Base-by-base conservation (phyloP, 2,329 filamentous ascomycete genomes). In the Colletotrichum simmondsii region DNA sequence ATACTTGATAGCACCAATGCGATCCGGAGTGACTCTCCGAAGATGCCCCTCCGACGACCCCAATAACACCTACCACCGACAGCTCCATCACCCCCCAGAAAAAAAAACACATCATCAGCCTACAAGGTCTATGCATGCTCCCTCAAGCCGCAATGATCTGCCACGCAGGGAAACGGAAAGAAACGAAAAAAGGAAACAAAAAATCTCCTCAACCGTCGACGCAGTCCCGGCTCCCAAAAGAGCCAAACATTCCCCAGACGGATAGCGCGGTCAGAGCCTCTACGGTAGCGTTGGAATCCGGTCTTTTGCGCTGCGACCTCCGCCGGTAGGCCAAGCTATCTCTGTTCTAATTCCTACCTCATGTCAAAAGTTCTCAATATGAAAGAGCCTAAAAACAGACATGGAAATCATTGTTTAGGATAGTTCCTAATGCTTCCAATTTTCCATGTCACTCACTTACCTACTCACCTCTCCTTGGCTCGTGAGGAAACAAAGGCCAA, bases 61-160 rank as follows among this genome's bases (percentile, higher is more conserved):
- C 49, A 73, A 65, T 37, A 35, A 61, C 66, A 73, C 67, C 37
- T 19, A 49, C 42, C 6, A 16, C 37, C 12, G 12, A 60, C 19
- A 46, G 37, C 46, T n/a, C 12, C 14, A 37, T 35, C 8, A 11
- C 4, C 42, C 22, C 26, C 22, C 24, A 11, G 30, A 32, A 28
- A 28, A 28, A 24, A n/a, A 37, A 54, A 54, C 42, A 49, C 42
- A n/a, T n/a, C 16, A 11, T n/a, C 42, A 46, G 19, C 3, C 22
- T 63, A 10, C 69, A 35, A 60, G 65, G 59, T 49, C 65, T 24
- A 69, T 69, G 70, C 65, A 72, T 72, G 70, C 65, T 56, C 60
- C 26, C 8, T 54, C 49, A 28, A 28, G 61, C 60, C 24, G 66
- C 32, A 61, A 46, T 59, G 49, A 71, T 65, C 66, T 35, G 28